phyloP scores from a whole-genome alignment of 305 asterid species.

The Solanum hybrid region DNA sequence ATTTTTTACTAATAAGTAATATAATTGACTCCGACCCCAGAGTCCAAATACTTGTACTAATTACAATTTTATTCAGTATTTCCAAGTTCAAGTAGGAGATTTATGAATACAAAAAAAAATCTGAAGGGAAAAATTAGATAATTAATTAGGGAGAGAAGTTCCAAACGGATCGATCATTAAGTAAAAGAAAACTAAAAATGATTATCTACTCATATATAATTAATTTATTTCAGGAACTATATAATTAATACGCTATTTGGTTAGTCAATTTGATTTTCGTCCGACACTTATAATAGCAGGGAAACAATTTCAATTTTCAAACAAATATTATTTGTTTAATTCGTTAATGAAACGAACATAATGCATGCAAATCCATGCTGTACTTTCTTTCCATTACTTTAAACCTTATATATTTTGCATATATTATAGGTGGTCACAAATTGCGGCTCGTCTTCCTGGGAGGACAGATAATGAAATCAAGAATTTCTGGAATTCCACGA shows the following conservation, averaged over 20 bases:
- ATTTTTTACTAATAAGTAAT: neutral
- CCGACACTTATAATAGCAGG: neutral
- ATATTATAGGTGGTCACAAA: constrained; percentile 78
- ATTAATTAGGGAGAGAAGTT: neutral
- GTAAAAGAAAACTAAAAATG: neutral
- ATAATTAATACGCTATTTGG: neutral
- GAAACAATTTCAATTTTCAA: neutral
- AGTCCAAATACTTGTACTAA: neutral
- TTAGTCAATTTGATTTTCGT: neutral
- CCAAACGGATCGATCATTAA: neutral
- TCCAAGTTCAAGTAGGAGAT: neutral
- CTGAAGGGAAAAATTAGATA: neutral
- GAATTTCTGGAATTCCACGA: constrained; percentile 90
- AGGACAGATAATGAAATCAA: constrained; percentile 91
- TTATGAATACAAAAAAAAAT: neutral
- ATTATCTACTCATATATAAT: neutral
- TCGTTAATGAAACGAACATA: neutral
- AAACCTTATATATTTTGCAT: neutral
- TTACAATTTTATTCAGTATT: neutral
- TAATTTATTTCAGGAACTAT: neutral
- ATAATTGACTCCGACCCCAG: neutral
- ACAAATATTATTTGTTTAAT: neutral
- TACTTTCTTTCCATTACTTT: neutral
- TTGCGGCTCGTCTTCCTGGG: constrained; percentile 88
- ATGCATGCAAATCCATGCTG: neutral